phyloP scores from a whole-genome alignment of 345 rosid species.

The Adansonia digitata region DNA sequence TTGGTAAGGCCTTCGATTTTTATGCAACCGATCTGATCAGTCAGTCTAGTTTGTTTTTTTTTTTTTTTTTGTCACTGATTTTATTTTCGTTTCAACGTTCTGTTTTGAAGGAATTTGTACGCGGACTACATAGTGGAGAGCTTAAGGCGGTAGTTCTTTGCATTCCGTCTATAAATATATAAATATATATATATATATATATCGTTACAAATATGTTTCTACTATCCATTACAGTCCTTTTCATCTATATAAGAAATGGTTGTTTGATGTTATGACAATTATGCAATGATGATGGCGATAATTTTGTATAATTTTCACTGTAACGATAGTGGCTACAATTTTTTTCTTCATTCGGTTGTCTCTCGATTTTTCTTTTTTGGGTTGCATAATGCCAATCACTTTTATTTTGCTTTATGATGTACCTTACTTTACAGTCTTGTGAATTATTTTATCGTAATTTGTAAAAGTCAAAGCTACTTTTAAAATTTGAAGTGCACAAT shows the following conservation, averaged over 20 bases:
- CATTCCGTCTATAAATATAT: background rate
- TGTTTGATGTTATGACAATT: background rate
- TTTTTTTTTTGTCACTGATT: background rate
- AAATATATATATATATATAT: no score
- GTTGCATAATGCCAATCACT: background rate
- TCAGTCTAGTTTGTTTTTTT: background rate
- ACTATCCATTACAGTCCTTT: slow-evolving; percentile 7
- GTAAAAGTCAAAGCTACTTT: no score
- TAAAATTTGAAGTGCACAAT: no score
- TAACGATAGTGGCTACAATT: slow-evolving; percentile 1
- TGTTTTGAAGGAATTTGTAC: slow-evolving; percentile 70
- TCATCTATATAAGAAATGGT: slow-evolving; percentile 9
- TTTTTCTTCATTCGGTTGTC: background rate
- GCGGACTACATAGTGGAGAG: slow-evolving; percentile 76
- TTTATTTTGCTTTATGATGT: background rate
- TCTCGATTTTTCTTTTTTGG: background rate
- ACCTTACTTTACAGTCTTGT: background rate
- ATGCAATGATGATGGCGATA: slow-evolving; percentile 34
- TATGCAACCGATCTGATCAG: background rate
- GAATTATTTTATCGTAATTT: background rate
- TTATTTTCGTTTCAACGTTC: slow-evolving; percentile 7
- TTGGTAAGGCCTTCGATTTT: background rate
- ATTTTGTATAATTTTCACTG: slow-evolving; percentile 5
- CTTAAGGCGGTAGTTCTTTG: slow-evolving; percentile 50
- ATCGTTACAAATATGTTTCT: slow-evolving; percentile 10